Conservation (phyloP, 2,329 filamentous ascomycete species). For the Exserohilum rostratum region DNA sequence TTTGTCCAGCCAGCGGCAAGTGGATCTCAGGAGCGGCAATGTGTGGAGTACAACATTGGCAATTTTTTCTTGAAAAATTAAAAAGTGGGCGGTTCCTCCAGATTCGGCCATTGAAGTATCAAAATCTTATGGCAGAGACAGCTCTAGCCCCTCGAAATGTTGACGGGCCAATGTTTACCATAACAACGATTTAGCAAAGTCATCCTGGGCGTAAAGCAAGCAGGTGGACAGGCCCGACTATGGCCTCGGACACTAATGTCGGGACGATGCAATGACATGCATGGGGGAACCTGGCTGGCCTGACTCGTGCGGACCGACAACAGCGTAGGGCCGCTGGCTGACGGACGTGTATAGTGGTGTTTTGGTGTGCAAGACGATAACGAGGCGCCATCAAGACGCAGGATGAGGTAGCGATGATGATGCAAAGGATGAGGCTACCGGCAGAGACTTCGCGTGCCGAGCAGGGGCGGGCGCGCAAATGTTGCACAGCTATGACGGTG, state of each 20-base stretch:
- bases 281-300: constrained; percentile 9
- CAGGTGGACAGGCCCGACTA: not conserved
- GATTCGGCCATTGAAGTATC: no score
- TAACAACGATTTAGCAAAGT: not conserved
- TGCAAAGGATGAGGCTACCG: not conserved
- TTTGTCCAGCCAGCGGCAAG: no score
- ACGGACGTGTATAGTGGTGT: not conserved
- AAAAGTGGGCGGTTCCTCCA: no score
- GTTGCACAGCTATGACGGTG: constrained; percentile 14
- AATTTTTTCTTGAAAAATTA: no score
- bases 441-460: not conserved
- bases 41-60: no score
- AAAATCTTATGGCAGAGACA: no score
- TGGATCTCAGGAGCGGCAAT: no score
- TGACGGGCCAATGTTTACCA: not conserved
- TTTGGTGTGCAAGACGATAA: not conserved
- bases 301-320: constrained; percentile 7
- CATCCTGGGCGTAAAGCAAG: not conserved
- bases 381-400: not conserved
- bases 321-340: not conserved
- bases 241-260: constrained; percentile 9
- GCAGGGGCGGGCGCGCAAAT: constrained; percentile 1
- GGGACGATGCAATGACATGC: constrained; percentile 7
- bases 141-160: no score
- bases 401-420: not conserved